Conservation (phyloP, 2,329 filamentous ascomycete species). For the Hymenoscyphus salicellus region DNA sequence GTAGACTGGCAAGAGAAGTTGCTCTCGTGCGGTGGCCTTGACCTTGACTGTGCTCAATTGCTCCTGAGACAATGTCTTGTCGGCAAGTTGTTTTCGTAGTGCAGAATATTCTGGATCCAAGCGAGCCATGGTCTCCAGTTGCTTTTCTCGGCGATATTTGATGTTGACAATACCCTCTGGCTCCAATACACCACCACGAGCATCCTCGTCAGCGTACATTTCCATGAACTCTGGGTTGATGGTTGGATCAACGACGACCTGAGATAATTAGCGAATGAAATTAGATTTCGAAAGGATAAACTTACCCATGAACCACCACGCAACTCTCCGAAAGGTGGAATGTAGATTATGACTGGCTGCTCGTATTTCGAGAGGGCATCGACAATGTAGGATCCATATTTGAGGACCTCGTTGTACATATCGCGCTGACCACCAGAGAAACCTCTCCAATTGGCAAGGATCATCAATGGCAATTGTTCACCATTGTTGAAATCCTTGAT, state of each 20-base stretch:
- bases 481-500: conserved; percentile 99
- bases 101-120: conserved; percentile 79
- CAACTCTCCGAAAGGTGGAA: conserved; percentile 91
- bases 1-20: conserved; percentile 88
- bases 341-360: conserved; percentile 98
- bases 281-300: conserved; percentile 22
- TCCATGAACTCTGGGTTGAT: conserved; percentile 98
- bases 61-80: conserved; percentile 65
- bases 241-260: conserved; percentile 94
- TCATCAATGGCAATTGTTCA: conserved; percentile 97
- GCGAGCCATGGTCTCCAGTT: conserved; percentile 95
- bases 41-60: conserved; percentile 75
- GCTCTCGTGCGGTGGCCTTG: conserved; percentile 81
- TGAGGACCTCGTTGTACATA: conserved; percentile 99
- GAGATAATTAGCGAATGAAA: conserved; percentile 35
- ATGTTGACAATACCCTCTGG: conserved; percentile 98
- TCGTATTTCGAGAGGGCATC: conserved; percentile 97
- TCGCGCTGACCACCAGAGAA: conserved; percentile 99
- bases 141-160: conserved; percentile 97
- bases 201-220: conserved; percentile 96
- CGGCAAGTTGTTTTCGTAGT: conserved; percentile 73
- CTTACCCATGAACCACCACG: conserved; percentile 93
- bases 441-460: conserved; percentile 99
- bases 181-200: conserved; percentile 94
- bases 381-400: conserved; percentile 99